A percentile compares a stretch with the other conserved stretches of the same genome.
These are phyloP conservation scores for Trifolium fragiferum DNA, from an alignment of 306 rosid genomes.

Conservation along the genomic window DNA sequence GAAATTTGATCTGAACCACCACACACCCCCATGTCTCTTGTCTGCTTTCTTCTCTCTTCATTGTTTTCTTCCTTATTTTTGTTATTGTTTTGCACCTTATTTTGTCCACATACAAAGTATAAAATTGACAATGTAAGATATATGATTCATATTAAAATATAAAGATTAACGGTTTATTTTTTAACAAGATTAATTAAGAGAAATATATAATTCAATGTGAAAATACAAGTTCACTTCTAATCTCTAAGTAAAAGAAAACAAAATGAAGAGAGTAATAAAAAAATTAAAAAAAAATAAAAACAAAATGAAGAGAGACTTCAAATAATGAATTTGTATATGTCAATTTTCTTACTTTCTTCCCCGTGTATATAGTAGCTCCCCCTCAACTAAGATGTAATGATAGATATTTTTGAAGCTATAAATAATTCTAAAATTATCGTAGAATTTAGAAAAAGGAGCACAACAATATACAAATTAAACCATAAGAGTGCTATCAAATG, in stretches of 20 bases:
- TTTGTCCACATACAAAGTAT: not conserved
- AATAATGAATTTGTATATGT: not conserved
- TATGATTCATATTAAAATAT: not conserved
- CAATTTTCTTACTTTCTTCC: slow-evolving; percentile 36
- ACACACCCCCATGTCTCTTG: too few relatives aligned
- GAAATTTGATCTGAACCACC: too few relatives aligned
- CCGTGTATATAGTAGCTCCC: slow-evolving; percentile 40
- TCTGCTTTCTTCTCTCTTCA: slow-evolving; percentile 27
- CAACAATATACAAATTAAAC: too few relatives aligned
- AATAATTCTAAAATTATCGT: too few relatives aligned
- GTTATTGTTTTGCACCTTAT: slow-evolving; percentile 18
- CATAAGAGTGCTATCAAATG: too few relatives aligned
- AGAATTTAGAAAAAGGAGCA: too few relatives aligned
- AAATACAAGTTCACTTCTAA: not conserved
- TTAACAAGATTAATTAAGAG: not conserved
- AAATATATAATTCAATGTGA: slow-evolving; percentile 14
- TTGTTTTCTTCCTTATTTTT: slow-evolving; percentile 19
- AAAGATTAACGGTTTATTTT: not conserved
- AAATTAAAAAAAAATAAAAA: too few relatives aligned
- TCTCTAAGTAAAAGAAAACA: not conserved
- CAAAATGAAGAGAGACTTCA: not conserved
- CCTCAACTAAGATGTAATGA: slow-evolving; percentile 24
- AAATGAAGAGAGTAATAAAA: slow-evolving; percentile 2
- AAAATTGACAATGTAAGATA: not conserved
- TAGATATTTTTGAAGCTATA: not conserved